phyloP scores from a whole-genome alignment of 495 filamentous ascomycete genomes.

The Xylaria telfairii region DNA sequence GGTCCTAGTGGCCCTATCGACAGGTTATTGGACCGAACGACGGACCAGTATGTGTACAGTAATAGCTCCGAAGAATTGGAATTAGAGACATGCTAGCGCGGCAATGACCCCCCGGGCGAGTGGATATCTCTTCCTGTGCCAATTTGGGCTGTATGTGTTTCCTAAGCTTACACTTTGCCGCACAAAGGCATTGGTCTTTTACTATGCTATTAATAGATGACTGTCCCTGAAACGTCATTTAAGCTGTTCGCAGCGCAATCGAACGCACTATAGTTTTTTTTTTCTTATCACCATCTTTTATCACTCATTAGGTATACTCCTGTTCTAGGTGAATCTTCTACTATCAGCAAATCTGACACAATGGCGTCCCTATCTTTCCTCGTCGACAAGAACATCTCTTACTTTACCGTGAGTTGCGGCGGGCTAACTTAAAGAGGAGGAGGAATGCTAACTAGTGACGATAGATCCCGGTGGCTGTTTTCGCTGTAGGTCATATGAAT shows the following conservation, averaged over 20 bases:
- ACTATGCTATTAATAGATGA: conserved; percentile 11
- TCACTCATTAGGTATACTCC: too few relatives aligned
- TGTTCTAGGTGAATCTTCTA: background rate
- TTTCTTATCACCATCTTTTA: background rate
- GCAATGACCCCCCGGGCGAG: conserved; percentile 1
- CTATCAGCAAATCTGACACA: conserved; percentile 17
- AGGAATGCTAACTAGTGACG: background rate
- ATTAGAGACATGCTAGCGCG: background rate
- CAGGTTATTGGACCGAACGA: background rate
- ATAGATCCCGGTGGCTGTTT: conserved; percentile 55
- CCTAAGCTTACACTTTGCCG: background rate
- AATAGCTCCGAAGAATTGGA: conserved; percentile 10
- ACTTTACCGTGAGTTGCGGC: conserved; percentile 50
- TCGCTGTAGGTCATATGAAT: conserved; percentile 34
- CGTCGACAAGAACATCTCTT: conserved; percentile 48
- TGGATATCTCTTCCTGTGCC: background rate
- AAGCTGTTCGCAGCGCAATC: background rate
- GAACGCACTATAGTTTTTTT: background rate
- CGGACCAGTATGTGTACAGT: conserved; percentile 15
- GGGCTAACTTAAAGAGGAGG: background rate
- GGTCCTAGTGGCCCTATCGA: background rate
- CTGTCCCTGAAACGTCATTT: conserved; percentile 3
- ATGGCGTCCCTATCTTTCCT: conserved; percentile 51
- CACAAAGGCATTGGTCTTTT: background rate
- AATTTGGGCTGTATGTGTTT: background rate